Percentiles rank a stretch among this genome's conserved stretches.
Evolutionary conservation across 805 yeast genomes (phyloP).

Genomic region (Saccharomyces cerevisiae): DNA sequence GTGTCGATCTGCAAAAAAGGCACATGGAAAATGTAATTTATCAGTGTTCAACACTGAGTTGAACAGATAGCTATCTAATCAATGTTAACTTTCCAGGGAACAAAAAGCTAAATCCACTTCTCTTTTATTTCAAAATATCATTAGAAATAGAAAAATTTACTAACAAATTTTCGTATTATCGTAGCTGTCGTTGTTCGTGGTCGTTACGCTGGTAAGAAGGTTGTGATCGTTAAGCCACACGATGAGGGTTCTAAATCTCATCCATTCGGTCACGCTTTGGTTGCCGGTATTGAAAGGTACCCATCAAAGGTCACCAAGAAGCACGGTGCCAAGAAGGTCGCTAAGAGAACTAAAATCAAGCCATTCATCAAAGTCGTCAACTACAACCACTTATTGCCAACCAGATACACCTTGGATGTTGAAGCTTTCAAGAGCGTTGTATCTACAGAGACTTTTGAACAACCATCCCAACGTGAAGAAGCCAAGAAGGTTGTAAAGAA

Average conservation of each 20-base stretch:
- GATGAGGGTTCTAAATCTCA: constrained; percentile 97
- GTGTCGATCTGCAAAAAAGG: background rate
- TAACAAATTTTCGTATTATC: constrained; percentile 11
- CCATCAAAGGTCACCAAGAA: constrained; percentile 90
- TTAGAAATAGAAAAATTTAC: constrained; percentile 4
- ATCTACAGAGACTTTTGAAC: constrained; percentile 83
- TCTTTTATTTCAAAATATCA: background rate
- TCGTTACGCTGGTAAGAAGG: constrained; percentile 99
- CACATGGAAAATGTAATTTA: background rate
- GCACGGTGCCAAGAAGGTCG: constrained; percentile 88
- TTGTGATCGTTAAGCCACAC: constrained; percentile 91
- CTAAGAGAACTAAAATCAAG: constrained; percentile 93
- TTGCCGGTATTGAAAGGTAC: constrained; percentile 96
- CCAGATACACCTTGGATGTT: constrained; percentile 94
- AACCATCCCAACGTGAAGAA: constrained; percentile 94
- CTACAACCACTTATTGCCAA: constrained; percentile 99
- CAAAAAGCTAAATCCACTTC: background rate
- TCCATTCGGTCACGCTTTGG: constrained; percentile 97
- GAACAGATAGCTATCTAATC: background rate
- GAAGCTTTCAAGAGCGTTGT: constrained; percentile 84
- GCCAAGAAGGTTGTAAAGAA: constrained; percentile 96
- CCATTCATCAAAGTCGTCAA: constrained; percentile 95
- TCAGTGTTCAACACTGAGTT: background rate
- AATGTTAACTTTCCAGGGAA: background rate
- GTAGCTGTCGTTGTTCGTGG: constrained; percentile 96